Base-by-base conservation (phyloP, 352 stramenopile species). In the Pythium pyrilobum region DNA sequence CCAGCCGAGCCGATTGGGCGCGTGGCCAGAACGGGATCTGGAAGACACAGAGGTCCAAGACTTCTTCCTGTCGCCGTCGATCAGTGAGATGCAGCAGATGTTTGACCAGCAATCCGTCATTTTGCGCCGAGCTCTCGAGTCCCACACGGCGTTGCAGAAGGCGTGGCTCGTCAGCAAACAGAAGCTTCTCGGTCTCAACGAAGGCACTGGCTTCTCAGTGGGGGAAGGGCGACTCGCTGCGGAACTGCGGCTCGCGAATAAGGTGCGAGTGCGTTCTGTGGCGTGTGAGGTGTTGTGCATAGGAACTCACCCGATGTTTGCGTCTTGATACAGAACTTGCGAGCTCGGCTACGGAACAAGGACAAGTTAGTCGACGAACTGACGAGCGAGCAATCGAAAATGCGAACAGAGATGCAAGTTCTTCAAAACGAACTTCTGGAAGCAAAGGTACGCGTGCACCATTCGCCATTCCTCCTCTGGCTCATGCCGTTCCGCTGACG, bases 61-160 rank as follows among this genome's bases (percentile, higher is more conserved):
- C 38, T 81, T 88, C 50, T 90, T 93, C 37, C 63, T 94, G 13
- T 90, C 79, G 28, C 81, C 81, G n/a, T 94, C 84, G 24, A 87
- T 64, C 10, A 89, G 75, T 42, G 84, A 94, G 60, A 90, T 94
- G 81, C 75, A 94, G 64, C 77, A 88, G 58, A 91, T 94, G 84
- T 90, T 94, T 59, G 71, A 90, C 23, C 84, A 94, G 59, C 84
- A 94, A 39, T 90, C 84, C 5, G 71, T 64, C 13, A 31, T 89
- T 16, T 67, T 94, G 4, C 79, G 84, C 16, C 73, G 64, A 31
- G 74, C 84, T 18, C 69, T 94, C 59, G 75, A 89, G 56, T 71
- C 77, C 21, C 84, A 94, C 53, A 71, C 79, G 8, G 81, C 81
- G 31, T 58, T 94, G 16, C 79, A 91, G 46, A 71, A 76, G 38